Percentiles rank a stretch among this genome's conserved stretches.
Conservation (phyloP, 306 rosid genomes). For the Pachyrhizus erosus region DNA sequence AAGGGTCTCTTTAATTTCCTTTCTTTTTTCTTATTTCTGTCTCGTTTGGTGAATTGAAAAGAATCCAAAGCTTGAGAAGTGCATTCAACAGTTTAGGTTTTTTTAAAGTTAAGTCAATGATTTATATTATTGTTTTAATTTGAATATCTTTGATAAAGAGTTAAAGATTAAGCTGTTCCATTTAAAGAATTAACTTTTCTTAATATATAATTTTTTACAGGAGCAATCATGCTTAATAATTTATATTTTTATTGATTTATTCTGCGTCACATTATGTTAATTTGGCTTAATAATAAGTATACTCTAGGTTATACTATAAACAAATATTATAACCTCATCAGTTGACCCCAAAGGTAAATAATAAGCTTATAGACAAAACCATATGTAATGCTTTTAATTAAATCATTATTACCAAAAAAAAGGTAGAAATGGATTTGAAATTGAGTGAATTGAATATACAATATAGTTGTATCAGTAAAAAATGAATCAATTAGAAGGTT, state of each 20-base stretch:
- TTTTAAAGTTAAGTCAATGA: background rate
- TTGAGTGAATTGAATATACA: background rate
- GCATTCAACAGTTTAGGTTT: background rate
- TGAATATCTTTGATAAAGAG: too few species aligned
- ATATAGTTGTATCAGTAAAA: background rate
- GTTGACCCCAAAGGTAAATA: background rate
- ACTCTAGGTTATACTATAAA: background rate
- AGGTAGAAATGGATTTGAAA: background rate
- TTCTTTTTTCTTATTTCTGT: background rate
- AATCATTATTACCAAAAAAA: background rate
- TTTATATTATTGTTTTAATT: too few species aligned
- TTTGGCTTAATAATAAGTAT: background rate
- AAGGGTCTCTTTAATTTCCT: background rate
- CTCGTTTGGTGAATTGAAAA: background rate
- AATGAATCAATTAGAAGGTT: background rate
- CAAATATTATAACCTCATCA: background rate
- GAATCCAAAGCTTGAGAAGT: slow-evolving; percentile 23
- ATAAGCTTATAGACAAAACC: background rate
- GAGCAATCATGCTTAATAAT: too few species aligned
- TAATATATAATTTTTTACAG: too few species aligned
- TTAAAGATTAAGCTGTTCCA: too few species aligned
- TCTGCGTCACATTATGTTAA: background rate
- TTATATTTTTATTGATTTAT: background rate
- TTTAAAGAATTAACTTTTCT: too few species aligned
- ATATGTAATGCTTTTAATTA: background rate